These are phyloP conservation scores for Bipolaris oryzae DNA, from an alignment of 2,329 filamentous ascomycete species.

Conservation along the genomic window DNA sequence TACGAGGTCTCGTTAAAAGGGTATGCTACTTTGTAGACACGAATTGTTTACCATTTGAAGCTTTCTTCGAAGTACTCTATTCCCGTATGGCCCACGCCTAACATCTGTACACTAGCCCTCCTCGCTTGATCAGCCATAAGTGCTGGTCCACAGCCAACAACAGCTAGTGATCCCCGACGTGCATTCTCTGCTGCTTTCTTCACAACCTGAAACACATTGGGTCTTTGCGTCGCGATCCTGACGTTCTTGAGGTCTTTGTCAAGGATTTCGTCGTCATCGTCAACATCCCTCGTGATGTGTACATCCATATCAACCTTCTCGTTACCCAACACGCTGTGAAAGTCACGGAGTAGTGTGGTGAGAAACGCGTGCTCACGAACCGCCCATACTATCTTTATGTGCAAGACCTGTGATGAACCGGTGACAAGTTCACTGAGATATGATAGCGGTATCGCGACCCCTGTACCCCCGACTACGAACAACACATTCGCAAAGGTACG, in stretches of 20 bases:
- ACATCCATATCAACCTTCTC: constrained; percentile 35
- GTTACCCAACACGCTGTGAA: constrained; percentile 27
- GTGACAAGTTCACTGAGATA: constrained; percentile 32
- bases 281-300: constrained; percentile 36
- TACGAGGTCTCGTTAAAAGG: no score
- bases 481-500: constrained; percentile 50
- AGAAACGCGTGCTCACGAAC: constrained; percentile 42
- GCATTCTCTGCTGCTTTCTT: constrained; percentile 40
- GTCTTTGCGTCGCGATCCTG: constrained; percentile 45
- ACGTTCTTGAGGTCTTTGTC: constrained; percentile 26
- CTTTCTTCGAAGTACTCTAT: constrained; percentile 57
- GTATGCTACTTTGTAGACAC: no score
- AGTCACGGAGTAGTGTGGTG: constrained; percentile 29
- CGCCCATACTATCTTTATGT: constrained; percentile 43
- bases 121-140: constrained; percentile 55
- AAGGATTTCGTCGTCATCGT: constrained; percentile 29
- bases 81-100: constrained; percentile 29
- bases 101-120: constrained; percentile 47
- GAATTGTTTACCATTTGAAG: constrained; percentile 50
- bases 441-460: constrained; percentile 42
- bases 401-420: constrained; percentile 19
- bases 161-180: constrained; percentile 39
- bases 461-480: constrained; percentile 46
- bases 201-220: constrained; percentile 47
- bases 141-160: constrained; percentile 55